phyloP scores from a whole-genome alignment of 1,139 yeast genomes.

The Diutina pseudorugosa region DNA sequence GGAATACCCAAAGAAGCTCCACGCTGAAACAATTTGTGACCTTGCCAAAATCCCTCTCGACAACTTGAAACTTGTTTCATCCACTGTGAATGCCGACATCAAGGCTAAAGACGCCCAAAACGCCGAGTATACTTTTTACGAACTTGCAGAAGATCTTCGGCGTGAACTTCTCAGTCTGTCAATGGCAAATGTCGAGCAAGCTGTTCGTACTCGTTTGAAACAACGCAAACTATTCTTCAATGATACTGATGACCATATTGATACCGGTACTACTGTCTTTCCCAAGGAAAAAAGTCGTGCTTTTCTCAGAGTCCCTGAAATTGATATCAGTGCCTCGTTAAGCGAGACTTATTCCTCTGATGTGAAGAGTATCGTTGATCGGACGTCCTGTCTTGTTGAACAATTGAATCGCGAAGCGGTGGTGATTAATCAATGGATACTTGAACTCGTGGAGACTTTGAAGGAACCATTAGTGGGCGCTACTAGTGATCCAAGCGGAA shows the following conservation, averaged over 20 bases:
- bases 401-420: conserved; percentile 39
- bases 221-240: conserved; percentile 13
- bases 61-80: neutral
- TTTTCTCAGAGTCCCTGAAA: conserved; percentile 10
- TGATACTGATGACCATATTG: conserved; percentile 10
- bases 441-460: conserved; percentile 31
- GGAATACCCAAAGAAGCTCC: neutral
- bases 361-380: conserved; percentile 16
- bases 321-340: conserved; percentile 12
- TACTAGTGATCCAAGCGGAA: conserved; percentile 51
- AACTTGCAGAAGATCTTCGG: conserved; percentile 52
- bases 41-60: neutral
- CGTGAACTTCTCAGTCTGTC: conserved; percentile 37
- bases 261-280: conserved; percentile 19
- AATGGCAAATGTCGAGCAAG: conserved; percentile 19
- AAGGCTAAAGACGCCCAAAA: neutral
- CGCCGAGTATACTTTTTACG: conserved; percentile 35
- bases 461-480: conserved; percentile 31
- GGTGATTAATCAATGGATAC: conserved; percentile 44
- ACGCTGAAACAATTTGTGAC: neutral
- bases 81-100: neutral
- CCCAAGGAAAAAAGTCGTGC: conserved; percentile 25
- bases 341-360: conserved; percentile 12
- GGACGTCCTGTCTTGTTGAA: conserved; percentile 14
- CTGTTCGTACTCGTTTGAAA: conserved; percentile 16